phyloP scores from a whole-genome alignment of 2,329 filamentous ascomycete species.

The Monilinia polystroma region DNA sequence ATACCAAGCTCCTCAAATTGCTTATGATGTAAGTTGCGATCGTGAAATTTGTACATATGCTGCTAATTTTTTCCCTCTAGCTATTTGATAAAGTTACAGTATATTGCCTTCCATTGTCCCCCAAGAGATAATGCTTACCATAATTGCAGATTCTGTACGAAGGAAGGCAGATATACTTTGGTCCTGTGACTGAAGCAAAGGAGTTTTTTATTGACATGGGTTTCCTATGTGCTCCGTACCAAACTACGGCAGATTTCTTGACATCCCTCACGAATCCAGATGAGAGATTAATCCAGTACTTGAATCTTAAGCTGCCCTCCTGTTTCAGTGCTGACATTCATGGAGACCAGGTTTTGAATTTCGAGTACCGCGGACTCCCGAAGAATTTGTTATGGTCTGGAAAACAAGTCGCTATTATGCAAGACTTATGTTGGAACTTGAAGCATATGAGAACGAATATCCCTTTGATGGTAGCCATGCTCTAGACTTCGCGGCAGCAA shows the following conservation, averaged over 20 bases:
- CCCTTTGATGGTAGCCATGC: conserved; percentile 49
- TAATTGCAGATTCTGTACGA: conserved; percentile 57
- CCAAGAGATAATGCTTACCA: not conserved
- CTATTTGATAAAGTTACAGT: conserved; percentile 62
- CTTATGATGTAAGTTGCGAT: conserved; percentile 54
- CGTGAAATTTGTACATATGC: too few relatives aligned
- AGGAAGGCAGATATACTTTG: conserved; percentile 72
- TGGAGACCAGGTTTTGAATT: conserved; percentile 57
- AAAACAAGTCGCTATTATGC: conserved; percentile 48
- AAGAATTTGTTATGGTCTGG: conserved; percentile 63
- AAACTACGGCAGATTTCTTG: conserved; percentile 62
- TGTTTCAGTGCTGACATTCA: conserved; percentile 37
- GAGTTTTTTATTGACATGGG: conserved; percentile 70
- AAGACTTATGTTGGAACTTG: conserved; percentile 43
- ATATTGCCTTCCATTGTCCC: not conserved
- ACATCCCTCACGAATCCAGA: conserved; percentile 67
- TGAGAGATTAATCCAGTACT: conserved; percentile 35
- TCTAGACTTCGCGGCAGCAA: conserved; percentile 45
- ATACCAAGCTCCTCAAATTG: conserved; percentile 68
- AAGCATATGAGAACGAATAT: conserved; percentile 33
- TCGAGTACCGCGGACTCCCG: conserved; percentile 63
- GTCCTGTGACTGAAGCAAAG: conserved; percentile 60
- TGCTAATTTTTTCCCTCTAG: conserved; percentile 28
- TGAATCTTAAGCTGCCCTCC: not conserved
- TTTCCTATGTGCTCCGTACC: conserved; percentile 66